Evolutionary conservation across 164 flowering plant species (phyloP).

Genomic region (Chimonanthus praecox): DNA sequence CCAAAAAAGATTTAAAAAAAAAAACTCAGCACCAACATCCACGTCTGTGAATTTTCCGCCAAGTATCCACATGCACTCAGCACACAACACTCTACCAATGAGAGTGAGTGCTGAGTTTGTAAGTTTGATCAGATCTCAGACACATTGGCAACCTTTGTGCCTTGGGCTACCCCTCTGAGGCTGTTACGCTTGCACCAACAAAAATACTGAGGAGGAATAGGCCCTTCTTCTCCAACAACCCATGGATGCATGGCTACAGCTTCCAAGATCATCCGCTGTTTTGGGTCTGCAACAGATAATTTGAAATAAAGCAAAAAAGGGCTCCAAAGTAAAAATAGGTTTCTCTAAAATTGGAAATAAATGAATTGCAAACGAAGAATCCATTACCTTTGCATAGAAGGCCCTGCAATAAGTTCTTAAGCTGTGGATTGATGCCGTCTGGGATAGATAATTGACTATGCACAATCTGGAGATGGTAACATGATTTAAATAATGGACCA

Average conservation of each 20-base stretch:
- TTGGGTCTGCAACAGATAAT: slow-evolving; percentile 51
- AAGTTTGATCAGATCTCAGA: neutral
- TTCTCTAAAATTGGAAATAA: neutral
- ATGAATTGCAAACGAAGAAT: neutral
- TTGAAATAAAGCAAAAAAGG: neutral
- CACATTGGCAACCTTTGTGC: neutral
- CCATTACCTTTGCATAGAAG: slow-evolving; percentile 82
- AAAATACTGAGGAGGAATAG: slow-evolving; percentile 50
- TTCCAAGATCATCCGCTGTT: slow-evolving; percentile 49
- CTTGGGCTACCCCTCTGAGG: neutral
- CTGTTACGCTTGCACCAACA: slow-evolving; percentile 63
- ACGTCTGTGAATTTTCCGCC: no score
- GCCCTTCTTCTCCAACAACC: slow-evolving; percentile 66
- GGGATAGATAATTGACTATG: slow-evolving; percentile 57
- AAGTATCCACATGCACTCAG: no score
- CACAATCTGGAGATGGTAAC: slow-evolving; percentile 52
- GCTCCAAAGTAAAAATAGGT: neutral
- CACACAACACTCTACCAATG: no score
- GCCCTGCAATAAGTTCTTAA: slow-evolving; percentile 62
- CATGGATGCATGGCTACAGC: slow-evolving; percentile 63
- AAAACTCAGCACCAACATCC: no score
- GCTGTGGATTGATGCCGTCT: slow-evolving; percentile 42
- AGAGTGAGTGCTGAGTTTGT: neutral
- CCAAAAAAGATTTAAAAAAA: no score
- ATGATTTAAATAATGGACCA: neutral